Conservation (phyloP, 495 filamentous ascomycete species). For the Neurospora cerealis region DNA sequence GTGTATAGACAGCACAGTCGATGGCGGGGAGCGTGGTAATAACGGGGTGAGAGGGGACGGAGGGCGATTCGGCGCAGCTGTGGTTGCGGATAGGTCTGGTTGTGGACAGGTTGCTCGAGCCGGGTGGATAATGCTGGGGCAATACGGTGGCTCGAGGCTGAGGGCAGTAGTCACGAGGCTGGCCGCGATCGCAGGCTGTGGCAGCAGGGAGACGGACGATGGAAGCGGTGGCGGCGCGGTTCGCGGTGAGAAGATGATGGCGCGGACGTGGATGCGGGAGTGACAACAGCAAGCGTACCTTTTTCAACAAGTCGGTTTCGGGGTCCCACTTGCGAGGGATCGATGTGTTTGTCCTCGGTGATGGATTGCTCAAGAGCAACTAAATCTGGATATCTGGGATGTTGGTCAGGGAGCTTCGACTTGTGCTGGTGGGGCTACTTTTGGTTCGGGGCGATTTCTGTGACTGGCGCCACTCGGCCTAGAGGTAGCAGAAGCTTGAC, state of each 20-base stretch:
- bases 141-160: not conserved
- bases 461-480: slow-evolving; percentile 37
- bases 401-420: slow-evolving; percentile 52
- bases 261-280: not conserved
- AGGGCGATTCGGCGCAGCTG: not conserved
- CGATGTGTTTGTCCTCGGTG: slow-evolving; percentile 73
- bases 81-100: not conserved
- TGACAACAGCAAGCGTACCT: slow-evolving; percentile 45
- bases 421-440: slow-evolving; percentile 49
- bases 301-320: slow-evolving; percentile 75
- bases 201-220: not conserved
- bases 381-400: slow-evolving; percentile 93
- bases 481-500: not conserved
- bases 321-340: slow-evolving; percentile 83
- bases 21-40: not conserved
- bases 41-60: not conserved
- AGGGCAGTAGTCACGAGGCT: slow-evolving; percentile 1
- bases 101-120: not conserved
- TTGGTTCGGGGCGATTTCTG: slow-evolving; percentile 34
- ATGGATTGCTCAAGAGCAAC: slow-evolving; percentile 78
- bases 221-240: not conserved
- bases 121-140: not conserved
- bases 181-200: not conserved
- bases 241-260: not conserved
- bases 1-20: not conserved